Evolutionary conservation across 345 rosid genomes (phyloP), one percentile per base, ranked within the genome.

Genomic region (Bruguiera sexangula): DNA sequence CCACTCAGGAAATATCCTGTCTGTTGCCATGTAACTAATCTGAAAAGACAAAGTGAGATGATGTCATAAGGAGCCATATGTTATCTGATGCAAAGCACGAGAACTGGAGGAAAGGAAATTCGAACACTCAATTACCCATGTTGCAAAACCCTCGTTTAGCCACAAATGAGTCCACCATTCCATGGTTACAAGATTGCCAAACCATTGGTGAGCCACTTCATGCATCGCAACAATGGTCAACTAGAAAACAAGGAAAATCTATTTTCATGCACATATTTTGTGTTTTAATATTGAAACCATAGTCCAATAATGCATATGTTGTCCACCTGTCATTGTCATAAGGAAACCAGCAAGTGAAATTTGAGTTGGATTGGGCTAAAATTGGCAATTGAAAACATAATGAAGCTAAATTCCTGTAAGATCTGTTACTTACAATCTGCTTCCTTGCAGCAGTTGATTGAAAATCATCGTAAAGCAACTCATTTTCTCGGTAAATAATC

Each of bases 201-300:
- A 85, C 88, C 88, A 85, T 2, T 77, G 79, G 67, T 82, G 85
- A 19, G 84, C 84, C 31, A 85, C 78, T 69, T 85, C 88, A 72
- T 82, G 88, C 19, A 67, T 64, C 36, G 60, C 82, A 60, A 72
- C 84, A 20, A 71, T 78, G 18, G 84, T 53, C 48, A 72, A 15
- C 85, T 84, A 36, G 54, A 52, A 57, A 24, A 71, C 27, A 32
- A 24, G 37, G 34, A 60, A 6, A 66, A 16, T 6, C 22, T 32
- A 18, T 26, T 20, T 29, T 8, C 60, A 36, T 5, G 19, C 21
- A 29, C 13, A 6, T 9, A 31, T 26, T 37, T 36, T 9, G 21
- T 11, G 21, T 30, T 65, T 32, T 30, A 30, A 27, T 55, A 8
- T 43, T 61, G 6, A 46, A 69, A 43, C 11, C 5, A n/a, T 39